Percentiles rank a stretch among this genome's conserved stretches.
Evolutionary conservation across 1,284 basidiomycete species (phyloP).

Genomic region (Ceratorhiza oryzae-sativae): DNA sequence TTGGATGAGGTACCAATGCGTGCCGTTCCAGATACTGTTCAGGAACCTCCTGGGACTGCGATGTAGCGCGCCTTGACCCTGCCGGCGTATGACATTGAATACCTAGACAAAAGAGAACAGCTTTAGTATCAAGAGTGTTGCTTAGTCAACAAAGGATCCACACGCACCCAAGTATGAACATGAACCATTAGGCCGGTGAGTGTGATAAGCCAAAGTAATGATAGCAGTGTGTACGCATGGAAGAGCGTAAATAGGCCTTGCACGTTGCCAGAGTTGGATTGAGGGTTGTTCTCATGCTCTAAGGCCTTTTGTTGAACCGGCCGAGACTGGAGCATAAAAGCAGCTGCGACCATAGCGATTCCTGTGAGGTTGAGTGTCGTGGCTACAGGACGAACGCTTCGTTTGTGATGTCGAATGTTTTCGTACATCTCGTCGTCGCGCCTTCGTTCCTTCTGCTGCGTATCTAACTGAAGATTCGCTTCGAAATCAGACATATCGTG

Average conservation of each 20-base stretch:
- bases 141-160: not conserved
- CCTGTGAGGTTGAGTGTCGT: constrained; percentile 33
- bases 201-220: constrained; percentile 33
- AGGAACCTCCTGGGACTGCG: not conserved
- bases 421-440: constrained; percentile 34
- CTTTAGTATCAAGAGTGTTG: not conserved
- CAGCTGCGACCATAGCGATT: constrained; percentile 22
- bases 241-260: constrained; percentile 23
- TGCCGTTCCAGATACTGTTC: constrained; percentile 34
- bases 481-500: not conserved
- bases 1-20: constrained; percentile 36
- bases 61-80: not conserved
- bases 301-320: not conserved
- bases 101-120: not conserved
- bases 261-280: not conserved
- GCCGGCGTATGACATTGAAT: constrained; percentile 32
- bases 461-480: too few species aligned
- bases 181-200: constrained; percentile 31
- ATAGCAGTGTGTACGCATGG: constrained; percentile 29
- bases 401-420: constrained; percentile 21
- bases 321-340: constrained; percentile 5
- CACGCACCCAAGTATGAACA: constrained; percentile 35
- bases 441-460: not conserved
- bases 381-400: constrained; percentile 22
- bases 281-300: not conserved